Conservation (phyloP, 192 early-diverging fungal species). For the Lobosporangium transversale region DNA sequence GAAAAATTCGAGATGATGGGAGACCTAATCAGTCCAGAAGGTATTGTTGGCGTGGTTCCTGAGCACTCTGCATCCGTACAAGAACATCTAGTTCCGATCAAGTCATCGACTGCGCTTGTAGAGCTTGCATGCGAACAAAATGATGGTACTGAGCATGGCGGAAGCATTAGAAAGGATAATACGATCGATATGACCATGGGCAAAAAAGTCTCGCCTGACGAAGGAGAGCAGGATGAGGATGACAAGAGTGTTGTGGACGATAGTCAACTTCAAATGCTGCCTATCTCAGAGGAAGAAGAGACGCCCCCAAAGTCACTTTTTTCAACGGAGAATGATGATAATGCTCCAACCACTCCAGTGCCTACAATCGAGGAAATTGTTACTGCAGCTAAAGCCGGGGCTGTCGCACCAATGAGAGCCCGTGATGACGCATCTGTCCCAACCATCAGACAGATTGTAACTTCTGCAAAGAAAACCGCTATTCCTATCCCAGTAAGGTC, state of each 20-base stretch:
- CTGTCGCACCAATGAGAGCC: background rate
- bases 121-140: background rate
- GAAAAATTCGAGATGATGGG: conserved; percentile 1
- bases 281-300: conserved; percentile 11
- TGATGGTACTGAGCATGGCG: background rate
- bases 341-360: background rate
- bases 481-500: no score
- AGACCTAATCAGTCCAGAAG: background rate
- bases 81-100: background rate
- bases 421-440: background rate
- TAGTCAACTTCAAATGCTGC: conserved; percentile 12
- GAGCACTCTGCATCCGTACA: conserved; percentile 3
- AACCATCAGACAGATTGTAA: background rate
- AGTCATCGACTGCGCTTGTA: background rate
- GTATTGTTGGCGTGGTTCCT: conserved; percentile 3
- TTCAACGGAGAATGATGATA: background rate
- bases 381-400: background rate
- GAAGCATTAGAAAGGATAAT: conserved; percentile 4
- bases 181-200: conserved; percentile 17
- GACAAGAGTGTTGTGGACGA: background rate
- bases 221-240: background rate
- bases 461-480: background rate
- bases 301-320: conserved; percentile 7
- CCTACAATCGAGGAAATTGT: background rate
- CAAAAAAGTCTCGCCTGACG: background rate